phyloP scores from a whole-genome alignment of 2,329 filamentous ascomycete species.

The Penicillium sp. region DNA sequence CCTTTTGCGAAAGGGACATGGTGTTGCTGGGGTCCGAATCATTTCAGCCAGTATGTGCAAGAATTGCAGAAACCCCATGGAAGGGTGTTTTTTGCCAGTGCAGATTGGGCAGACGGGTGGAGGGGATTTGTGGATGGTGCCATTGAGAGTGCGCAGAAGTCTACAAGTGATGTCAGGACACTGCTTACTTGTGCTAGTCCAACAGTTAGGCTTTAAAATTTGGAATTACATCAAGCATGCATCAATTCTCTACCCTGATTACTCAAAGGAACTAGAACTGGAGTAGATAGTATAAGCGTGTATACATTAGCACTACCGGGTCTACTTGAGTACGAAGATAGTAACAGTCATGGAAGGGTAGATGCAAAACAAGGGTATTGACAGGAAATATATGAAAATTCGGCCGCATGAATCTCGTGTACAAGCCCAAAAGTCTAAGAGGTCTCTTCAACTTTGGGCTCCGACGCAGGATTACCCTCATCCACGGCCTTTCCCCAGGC shows the following conservation, averaged over 20 bases:
- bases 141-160: conserved; percentile 4
- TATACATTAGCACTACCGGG: conserved; percentile 13
- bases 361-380: conserved; percentile 17
- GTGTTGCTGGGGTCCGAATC: conserved; percentile 4
- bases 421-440: neutral
- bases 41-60: neutral
- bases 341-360: conserved; percentile 1
- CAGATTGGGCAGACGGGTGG: conserved; percentile 13
- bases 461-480: conserved; percentile 16
- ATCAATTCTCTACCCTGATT: neutral
- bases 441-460: conserved; percentile 3
- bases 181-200: neutral
- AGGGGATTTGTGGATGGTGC: conserved; percentile 9
- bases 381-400: conserved; percentile 9
- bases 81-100: conserved; percentile 5
- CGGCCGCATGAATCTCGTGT: neutral
- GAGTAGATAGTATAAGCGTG: conserved; percentile 2
- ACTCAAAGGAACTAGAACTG: neutral
- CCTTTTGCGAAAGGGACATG: conserved; percentile 9
- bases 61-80: conserved; percentile 1
- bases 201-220: neutral
- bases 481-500: conserved; percentile 42
- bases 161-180: neutral
- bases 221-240: neutral
- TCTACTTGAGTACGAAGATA: conserved; percentile 8